Evolutionary conservation across 495 filamentous ascomycete genomes (phyloP), one percentile per base, ranked within the genome.

Genomic region (Talaromyces trachyspermus): DNA sequence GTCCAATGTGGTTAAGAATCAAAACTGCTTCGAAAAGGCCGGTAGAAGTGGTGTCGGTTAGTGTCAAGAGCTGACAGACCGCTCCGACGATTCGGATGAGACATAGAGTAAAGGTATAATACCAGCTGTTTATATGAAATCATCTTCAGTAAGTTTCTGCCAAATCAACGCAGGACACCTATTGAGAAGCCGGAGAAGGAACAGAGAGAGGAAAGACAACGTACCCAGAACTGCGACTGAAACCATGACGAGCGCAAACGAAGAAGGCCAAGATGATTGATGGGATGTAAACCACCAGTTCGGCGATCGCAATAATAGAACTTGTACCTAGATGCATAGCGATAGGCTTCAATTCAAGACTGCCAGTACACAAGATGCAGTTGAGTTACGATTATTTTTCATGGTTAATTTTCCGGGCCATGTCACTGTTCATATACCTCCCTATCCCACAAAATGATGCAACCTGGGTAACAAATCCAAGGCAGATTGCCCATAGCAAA

Each of bases 191-290:
- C n/a, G n/a, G n/a, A n/a, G n/a, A n/a, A n/a, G 27, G 7, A 9
- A n/a, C 11, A 22, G 4, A 19, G 4, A 0, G 6, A 24, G 10
- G 10, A 10, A 6, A n/a, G 39, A 10, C 4, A 4, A 25, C 39
- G 22, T 42, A 38, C 39, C 39, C 39, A 5, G 39, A 42, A 42
- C 39, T 42, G 10, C 20, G 39, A 42, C 39, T 42, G 23, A 42
- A 42, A 5, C 39, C 22, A 42, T 42, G 39, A 6, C 39, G 39
- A 10, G 12, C 17, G 39, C 39, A 42, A 14, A 42, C 39, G 10
- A 42, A 23, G 0, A 24, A 26, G 12, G 39, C 12, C 12, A 42
- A 14, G 9, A 42, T 2, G 24, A 42, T 10, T 11, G 39, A 19
- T 2, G 39, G 39, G 20, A 42, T 14, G 19, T 42, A 42, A 12